These are phyloP conservation scores for Globisporangium sylvaticum DNA, from an alignment of 352 stramenopile species.

Conservation along the genomic window DNA sequence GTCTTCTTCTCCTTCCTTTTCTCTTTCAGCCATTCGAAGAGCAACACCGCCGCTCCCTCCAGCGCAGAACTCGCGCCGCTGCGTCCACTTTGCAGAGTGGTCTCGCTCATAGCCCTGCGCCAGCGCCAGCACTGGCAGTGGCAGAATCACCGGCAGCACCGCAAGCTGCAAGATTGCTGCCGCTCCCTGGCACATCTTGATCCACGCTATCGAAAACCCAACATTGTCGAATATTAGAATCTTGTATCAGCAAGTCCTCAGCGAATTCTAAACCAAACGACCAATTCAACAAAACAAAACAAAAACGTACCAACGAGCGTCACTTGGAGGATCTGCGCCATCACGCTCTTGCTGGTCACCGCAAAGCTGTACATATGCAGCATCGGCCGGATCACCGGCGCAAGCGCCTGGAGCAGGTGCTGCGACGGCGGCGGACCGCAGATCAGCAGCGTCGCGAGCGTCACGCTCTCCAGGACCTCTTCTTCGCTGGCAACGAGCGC, in stretches of 20 bases:
- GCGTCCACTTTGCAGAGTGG: conserved; percentile 27
- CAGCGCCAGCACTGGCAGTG: conserved; percentile 27
- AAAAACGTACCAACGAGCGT: conserved; percentile 40
- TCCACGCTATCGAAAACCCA: conserved; percentile 21
- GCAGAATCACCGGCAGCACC: conserved; percentile 46
- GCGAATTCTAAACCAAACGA: neutral
- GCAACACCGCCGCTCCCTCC: conserved; percentile 58
- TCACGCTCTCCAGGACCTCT: conserved; percentile 47
- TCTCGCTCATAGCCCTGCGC: conserved; percentile 29
- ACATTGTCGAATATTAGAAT: neutral
- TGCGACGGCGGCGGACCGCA: conserved; percentile 64
- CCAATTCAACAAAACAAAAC: neutral
- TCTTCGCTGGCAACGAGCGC: conserved; percentile 31
- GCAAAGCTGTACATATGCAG: conserved; percentile 76
- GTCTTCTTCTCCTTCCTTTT: conserved; percentile 4
- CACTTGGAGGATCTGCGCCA: conserved; percentile 43
- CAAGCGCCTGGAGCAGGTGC: conserved; percentile 40
- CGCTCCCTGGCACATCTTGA: conserved; percentile 25
- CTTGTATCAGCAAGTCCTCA: neutral
- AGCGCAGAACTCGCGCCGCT: conserved; percentile 49
- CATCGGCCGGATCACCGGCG: conserved; percentile 51
- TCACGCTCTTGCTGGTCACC: conserved; percentile 55
- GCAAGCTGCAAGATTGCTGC: conserved; percentile 47
- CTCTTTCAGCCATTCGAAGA: conserved; percentile 23
- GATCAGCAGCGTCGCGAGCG: conserved; percentile 50